Evolutionary conservation across 1,284 basidiomycete species (phyloP).

Genomic region (Salmacisia buchloeana): DNA sequence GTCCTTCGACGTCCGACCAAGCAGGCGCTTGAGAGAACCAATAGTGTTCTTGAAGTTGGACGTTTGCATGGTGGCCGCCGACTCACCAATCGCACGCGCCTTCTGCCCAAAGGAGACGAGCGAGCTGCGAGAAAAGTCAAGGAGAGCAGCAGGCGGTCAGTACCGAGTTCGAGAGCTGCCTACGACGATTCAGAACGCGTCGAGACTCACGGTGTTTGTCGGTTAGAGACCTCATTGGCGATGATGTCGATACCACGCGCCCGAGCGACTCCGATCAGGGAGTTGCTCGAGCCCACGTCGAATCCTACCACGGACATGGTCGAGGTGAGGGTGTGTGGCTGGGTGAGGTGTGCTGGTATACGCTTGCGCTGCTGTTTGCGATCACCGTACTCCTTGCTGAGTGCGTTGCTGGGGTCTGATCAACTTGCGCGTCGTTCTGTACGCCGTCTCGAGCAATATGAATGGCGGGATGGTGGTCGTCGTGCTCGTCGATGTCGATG

Average conservation of each 20-base stretch:
- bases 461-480: too few species aligned
- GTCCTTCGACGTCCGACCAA: conserved; percentile 44
- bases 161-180: too few species aligned
- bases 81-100: conserved; percentile 47
- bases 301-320: conserved; percentile 43
- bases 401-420: too few species aligned
- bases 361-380: too few species aligned
- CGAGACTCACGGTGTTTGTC: conserved; percentile 32
- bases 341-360: neutral
- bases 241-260: conserved; percentile 48
- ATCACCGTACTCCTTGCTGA: too few species aligned
- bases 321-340: neutral
- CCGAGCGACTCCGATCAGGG: conserved; percentile 48
- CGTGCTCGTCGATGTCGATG: too few species aligned
- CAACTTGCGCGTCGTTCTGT: too few species aligned
- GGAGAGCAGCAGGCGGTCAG: neutral
- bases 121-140: conserved; percentile 17
- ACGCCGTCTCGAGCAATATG: too few species aligned
- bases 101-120: conserved; percentile 49
- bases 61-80: conserved; percentile 47
- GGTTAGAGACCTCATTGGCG: conserved; percentile 49
- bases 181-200: neutral
- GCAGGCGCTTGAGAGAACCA: conserved; percentile 48
- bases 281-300: conserved; percentile 45
- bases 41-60: conserved; percentile 51